A percentile compares a stretch with the other conserved stretches of the same genome.
Evolutionary conservation across 768 basidiomycete genomes (phyloP).

Genomic region (Lactifluus subvellereus): DNA sequence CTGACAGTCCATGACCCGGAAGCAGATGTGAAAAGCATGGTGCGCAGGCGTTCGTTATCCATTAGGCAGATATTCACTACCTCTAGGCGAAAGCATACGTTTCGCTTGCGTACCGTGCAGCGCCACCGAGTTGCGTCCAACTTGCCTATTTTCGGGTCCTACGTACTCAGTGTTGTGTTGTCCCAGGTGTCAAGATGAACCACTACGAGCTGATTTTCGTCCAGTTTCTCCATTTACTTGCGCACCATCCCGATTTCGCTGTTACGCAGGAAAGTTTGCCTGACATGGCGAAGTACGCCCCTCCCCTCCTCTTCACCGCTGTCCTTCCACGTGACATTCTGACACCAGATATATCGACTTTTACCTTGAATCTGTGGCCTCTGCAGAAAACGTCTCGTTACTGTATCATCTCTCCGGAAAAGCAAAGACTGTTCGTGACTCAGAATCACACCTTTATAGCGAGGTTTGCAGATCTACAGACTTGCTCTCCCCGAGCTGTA

Average conservation of each 20-base stretch:
- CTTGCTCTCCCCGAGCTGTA: neutral
- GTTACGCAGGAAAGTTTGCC: constrained; percentile 59
- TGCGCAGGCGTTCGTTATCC: constrained; percentile 30
- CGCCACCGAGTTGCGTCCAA: constrained; percentile 12
- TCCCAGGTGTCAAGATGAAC: constrained; percentile 50
- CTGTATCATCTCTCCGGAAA: constrained; percentile 78
- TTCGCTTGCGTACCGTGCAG: constrained; percentile 21
- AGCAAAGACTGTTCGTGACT: constrained; percentile 83
- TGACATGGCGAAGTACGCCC: constrained; percentile 72
- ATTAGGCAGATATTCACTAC: neutral
- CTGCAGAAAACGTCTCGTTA: constrained; percentile 76
- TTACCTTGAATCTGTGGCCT: constrained; percentile 73
- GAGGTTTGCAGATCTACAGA: constrained; percentile 43
- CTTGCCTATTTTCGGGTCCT: neutral
- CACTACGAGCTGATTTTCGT: constrained; percentile 78
- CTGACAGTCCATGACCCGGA: constrained; percentile 91
- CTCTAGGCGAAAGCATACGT: constrained; percentile 17
- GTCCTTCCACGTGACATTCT: constrained; percentile 1
- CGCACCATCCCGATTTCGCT: constrained; percentile 92
- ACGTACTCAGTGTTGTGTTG: neutral
- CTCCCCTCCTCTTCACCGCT: neutral
- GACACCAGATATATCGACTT: constrained; percentile 78
- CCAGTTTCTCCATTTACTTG: constrained; percentile 78
- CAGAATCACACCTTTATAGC: constrained; percentile 57
- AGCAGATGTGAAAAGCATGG: constrained; percentile 63